phyloP scores from a whole-genome alignment of 768 basidiomycete species.

The Pleurotus pulmonarius region DNA sequence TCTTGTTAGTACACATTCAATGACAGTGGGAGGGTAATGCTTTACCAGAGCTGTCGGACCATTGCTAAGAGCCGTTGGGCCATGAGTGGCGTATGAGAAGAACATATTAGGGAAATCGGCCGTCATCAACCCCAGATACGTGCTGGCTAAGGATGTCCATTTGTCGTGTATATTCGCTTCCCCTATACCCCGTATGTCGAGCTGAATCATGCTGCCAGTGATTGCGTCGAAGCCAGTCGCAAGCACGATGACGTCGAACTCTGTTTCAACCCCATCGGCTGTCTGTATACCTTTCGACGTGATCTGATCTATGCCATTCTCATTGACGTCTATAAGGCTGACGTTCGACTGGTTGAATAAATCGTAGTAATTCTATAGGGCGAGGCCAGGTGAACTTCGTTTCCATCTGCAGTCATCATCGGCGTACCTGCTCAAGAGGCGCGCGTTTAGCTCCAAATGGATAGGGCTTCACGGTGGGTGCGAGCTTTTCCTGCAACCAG shows the following conservation, averaged over 20 bases:
- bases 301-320: constrained; percentile 11
- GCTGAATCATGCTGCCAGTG: constrained; percentile 10
- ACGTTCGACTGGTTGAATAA: constrained; percentile 13
- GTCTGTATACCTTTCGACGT: constrained; percentile 10
- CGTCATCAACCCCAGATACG: constrained; percentile 13
- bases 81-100: constrained; percentile 13
- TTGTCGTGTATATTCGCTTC: constrained; percentile 12
- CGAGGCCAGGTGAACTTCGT: too few relatives aligned
- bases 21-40: not conserved
- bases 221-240: constrained; percentile 15
- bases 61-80: constrained; percentile 12
- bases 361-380: constrained; percentile 4
- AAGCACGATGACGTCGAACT: constrained; percentile 12
- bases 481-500: constrained; percentile 20
- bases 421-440: constrained; percentile 13
- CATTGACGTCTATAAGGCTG: constrained; percentile 11
- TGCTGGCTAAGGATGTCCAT: constrained; percentile 12
- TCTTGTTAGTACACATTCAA: not conserved
- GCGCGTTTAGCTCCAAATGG: constrained; percentile 21
- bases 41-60: constrained; percentile 12
- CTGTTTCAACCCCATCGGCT: constrained; percentile 9
- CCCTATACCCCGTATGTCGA: constrained; percentile 14
- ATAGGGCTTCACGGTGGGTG: constrained; percentile 17
- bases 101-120: constrained; percentile 15
- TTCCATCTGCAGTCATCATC: not conserved